These are phyloP conservation scores for Fragilaria radians DNA, from an alignment of 108 stramenopile species.

Conservation along the genomic window DNA sequence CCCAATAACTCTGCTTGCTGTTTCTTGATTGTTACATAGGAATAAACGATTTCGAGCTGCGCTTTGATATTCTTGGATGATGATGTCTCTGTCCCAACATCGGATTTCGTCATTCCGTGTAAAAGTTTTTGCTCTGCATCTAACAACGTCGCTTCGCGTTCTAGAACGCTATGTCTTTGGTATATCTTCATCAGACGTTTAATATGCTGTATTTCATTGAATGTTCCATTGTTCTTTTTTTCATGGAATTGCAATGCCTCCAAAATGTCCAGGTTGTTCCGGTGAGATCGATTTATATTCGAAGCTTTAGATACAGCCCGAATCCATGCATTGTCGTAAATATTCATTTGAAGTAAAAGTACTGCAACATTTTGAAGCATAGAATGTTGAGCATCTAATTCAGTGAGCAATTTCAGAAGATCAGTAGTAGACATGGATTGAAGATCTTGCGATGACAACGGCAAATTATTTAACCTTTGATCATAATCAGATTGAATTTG, in stretches of 20 bases:
- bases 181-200: not conserved
- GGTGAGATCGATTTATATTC: not conserved
- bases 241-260: not conserved
- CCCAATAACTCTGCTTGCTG: not conserved
- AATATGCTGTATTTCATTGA: not conserved
- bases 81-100: not conserved
- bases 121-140: not conserved
- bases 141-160: not conserved
- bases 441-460: not conserved
- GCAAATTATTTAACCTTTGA: not conserved
- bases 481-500: not conserved
- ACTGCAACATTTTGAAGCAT: not conserved
- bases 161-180: not conserved
- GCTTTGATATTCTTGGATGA: not conserved
- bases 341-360: not conserved
- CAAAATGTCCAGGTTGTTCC: not conserved
- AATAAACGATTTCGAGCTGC: slow-evolving; percentile 3
- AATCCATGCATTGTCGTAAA: not conserved
- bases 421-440: not conserved
- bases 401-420: not conserved
- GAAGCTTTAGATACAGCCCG: not conserved
- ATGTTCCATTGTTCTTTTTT: not conserved
- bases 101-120: not conserved
- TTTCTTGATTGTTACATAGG: not conserved
- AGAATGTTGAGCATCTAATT: not conserved